A percentile compares a stretch with the other conserved stretches of the same genome.
Conservation (phyloP, 78 protist species). For the Emiliania huxleyi region DNA sequence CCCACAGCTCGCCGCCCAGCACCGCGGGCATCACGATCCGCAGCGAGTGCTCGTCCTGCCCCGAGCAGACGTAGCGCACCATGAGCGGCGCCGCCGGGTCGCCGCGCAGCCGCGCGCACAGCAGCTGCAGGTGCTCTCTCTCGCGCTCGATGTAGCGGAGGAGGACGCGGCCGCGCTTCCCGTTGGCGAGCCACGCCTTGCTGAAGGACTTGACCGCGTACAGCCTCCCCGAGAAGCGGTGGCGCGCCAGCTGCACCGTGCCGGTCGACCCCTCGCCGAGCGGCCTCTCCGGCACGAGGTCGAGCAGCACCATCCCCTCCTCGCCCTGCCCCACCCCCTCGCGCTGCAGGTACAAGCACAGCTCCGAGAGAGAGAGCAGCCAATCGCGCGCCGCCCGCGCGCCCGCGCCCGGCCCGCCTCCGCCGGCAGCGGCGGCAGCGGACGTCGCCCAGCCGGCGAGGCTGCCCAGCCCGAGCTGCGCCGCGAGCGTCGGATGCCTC, state of each 20-base stretch:
- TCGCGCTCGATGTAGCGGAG: conserved; percentile 12
- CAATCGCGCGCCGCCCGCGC: not conserved
- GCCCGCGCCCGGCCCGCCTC: not conserved
- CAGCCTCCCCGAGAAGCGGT: not conserved
- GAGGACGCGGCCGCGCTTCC: not conserved
- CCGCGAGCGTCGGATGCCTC: not conserved
- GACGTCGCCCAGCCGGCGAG: no score
- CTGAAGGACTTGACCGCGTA: not conserved
- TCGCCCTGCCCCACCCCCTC: not conserved
- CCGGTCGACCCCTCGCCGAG: not conserved
- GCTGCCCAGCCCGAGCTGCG: not conserved
- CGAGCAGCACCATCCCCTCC: not conserved
- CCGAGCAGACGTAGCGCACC: not conserved
- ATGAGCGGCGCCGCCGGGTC: not conserved
- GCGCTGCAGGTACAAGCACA: not conserved
- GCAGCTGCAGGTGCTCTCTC: not conserved
- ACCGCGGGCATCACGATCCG: not conserved
- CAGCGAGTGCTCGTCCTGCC: not conserved
- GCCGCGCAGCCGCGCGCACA: not conserved
- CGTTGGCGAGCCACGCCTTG: not conserved
- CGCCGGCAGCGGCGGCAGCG: not conserved
- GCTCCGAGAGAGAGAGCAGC: not conserved
- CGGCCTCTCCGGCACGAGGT: not conserved
- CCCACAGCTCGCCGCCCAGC: conserved; percentile 10
- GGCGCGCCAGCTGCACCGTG: not conserved